Evolutionary conservation across 331 rosid species (phyloP).

Genomic region (Malus hybrid): DNA sequence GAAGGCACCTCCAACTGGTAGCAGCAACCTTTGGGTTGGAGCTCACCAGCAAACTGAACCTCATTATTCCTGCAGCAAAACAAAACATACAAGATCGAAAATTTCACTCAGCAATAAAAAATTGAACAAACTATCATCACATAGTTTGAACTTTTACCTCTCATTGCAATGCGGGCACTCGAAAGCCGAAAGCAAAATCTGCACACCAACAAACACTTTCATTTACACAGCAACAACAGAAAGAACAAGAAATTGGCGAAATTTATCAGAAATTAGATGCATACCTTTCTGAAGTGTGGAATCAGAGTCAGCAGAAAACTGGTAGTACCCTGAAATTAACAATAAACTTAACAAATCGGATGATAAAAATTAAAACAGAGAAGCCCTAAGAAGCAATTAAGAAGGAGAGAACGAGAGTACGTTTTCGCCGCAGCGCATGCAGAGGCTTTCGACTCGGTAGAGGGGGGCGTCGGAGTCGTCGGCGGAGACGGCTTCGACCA

Average conservation of each 20-base stretch:
- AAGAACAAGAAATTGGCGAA: neutral
- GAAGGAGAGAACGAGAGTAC: conserved; percentile 20
- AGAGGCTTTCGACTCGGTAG: conserved; percentile 68
- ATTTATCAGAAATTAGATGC: neutral
- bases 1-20: conserved; percentile 56
- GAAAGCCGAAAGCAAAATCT: conserved; percentile 73
- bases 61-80: conserved; percentile 61
- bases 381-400: neutral
- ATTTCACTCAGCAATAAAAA: neutral
- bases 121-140: neutral
- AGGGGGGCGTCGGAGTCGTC: conserved; percentile 54
- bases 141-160: conserved; percentile 43
- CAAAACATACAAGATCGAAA: neutral
- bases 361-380: neutral
- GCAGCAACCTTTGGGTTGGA: conserved; percentile 83
- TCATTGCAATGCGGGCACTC: conserved; percentile 90
- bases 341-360: neutral
- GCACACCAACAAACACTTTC: neutral
- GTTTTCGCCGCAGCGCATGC: conserved; percentile 86
- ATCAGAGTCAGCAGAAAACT: conserved; percentile 64
- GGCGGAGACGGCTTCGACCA: conserved; percentile 76
- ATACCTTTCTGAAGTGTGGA: conserved; percentile 89
- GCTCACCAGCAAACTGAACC: conserved; percentile 97
- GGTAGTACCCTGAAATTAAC: conserved; percentile 55
- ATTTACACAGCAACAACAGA: neutral